Base-by-base conservation (phyloP, 768 basidiomycete species). In the Lactarius psammicola region DNA sequence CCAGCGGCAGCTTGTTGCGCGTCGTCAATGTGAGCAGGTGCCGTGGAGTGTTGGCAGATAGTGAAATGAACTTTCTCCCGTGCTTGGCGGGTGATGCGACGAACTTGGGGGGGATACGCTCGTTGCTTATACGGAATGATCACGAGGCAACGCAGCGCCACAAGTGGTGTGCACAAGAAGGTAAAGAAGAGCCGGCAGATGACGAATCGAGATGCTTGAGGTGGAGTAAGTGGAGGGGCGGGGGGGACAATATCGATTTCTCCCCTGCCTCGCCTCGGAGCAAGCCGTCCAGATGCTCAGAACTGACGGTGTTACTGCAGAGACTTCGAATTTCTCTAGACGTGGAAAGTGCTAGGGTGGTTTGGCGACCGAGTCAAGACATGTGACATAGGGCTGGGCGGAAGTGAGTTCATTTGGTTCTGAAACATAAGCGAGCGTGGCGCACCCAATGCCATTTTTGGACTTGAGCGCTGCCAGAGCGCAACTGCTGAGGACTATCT, bases 91-190 rank as follows among this genome's bases (percentile, higher is more conserved):
- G 85, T 69, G 92, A 84, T 17, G 15, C 13, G 36, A 38, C 36
- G 13, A 1, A 4, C 2, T 13, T 36, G 36, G 36, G 11, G 36
- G 82, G 78, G 40, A 82, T 82, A 17, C 87, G 71, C 28, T 20
- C 26, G 69, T 90, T 89, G 63, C 89, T 82, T 70, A 9, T 88
- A 90, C 1, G 90, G 90, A 1, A 91, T 91, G 40, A 93, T 72
- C 17, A 83, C 87, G 23, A 93, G 78, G 69, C 85, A 86, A 36
- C 73, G 79, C 44, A 93, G 77, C 4, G 80, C 76, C 4, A 88
- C 90, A 15, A 94, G 83, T 0, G 84, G 74, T 0, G 87, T 82
- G 49, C 78, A 73, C 20, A 90, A 76, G 33, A 94, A 77, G 18
- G 82, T 80, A 44, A 82, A 75, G 74, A 92, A 78, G 33, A 91